Evolutionary conservation across 1,139 yeast genomes (phyloP).

Genomic region (Groenewaldozyma auringiensis): DNA sequence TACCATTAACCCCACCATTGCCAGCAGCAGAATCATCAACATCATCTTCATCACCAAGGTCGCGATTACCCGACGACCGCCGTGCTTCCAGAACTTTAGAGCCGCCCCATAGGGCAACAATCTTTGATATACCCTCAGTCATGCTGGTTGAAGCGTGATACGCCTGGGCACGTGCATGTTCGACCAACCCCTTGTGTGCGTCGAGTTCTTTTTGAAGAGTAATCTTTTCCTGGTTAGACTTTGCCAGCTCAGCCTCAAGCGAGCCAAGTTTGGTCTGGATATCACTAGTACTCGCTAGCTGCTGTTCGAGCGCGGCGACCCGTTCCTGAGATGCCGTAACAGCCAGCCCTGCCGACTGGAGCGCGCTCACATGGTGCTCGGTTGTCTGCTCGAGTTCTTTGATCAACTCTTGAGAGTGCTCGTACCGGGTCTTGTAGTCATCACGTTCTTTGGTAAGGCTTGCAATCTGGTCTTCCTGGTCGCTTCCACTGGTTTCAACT

Average conservation of each 20-base stretch:
- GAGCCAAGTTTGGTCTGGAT: conserved; percentile 17
- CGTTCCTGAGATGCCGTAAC: conserved; percentile 24
- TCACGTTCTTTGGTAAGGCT: conserved; percentile 21
- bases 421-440: conserved; percentile 17
- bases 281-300: conserved; percentile 18
- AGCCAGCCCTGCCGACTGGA: conserved; percentile 27
- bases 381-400: conserved; percentile 22
- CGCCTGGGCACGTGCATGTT: conserved; percentile 19
- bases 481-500: conserved; percentile 21
- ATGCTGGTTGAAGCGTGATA: conserved; percentile 21
- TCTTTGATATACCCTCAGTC: conserved; percentile 21
- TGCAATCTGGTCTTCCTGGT: conserved; percentile 21
- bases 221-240: conserved; percentile 14
- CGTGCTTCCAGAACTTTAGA: conserved; percentile 17
- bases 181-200: conserved; percentile 16
- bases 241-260: conserved; percentile 18
- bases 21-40: conserved; percentile 1
- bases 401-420: conserved; percentile 14
- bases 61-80: not conserved
- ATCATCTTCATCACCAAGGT: conserved; percentile 8
- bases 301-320: conserved; percentile 17
- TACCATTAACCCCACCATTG: not conserved
- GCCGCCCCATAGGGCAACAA: conserved; percentile 28
- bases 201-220: conserved; percentile 15
- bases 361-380: conserved; percentile 23